Base-by-base conservation (phyloP, 129 eudicot genomes). In the Silybum marianum region DNA sequence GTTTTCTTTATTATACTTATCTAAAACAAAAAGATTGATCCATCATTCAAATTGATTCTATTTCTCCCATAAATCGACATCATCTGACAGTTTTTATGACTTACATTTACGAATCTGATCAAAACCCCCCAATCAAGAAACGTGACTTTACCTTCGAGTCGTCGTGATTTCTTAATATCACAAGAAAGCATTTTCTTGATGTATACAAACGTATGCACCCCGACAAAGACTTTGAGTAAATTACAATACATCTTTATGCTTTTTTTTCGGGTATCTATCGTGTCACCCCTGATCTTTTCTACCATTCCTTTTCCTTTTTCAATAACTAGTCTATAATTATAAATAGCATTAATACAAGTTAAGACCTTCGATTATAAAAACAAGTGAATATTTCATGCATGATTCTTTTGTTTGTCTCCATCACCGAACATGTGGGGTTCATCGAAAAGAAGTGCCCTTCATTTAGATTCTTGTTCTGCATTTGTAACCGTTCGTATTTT, bases 381-480 rank as follows among this genome's bases (percentile, higher is more conserved):
- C 25, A 21, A 32, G 22, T n/a, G 87, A 83, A 70, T 82, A 79
- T 75, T 73, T 71, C 80, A 71, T 65, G 58, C 48, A 76, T 83
- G 82, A 76, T 86, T 69, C 66, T 51, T 76, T 70, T 40, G 30
- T 19, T 83, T 83, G 89, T 86, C 77, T 54, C 83, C 66, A 62
- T 77, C 79, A 32, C 60, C 12, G 11, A 81, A 69, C 78, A 80
- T 74, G 73, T 81, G 75, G 86, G 86, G 85, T 72, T 62, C 9
- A 26, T 73, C 65, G 46, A 79, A 76, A 82, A 66, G 84, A 83
- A 72, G 67, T 65, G 75, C 76, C 69, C 79, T 80, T 38, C 26
- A 84, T 58, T 84, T 66, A 79, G 80, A 73, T 73, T 79, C 80
- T 32, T 69, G 28, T 72, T 66, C 78, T 77, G 36, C 30, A 58